phyloP scores from a whole-genome alignment of 495 filamentous ascomycete genomes.

The Tuber borchii region DNA sequence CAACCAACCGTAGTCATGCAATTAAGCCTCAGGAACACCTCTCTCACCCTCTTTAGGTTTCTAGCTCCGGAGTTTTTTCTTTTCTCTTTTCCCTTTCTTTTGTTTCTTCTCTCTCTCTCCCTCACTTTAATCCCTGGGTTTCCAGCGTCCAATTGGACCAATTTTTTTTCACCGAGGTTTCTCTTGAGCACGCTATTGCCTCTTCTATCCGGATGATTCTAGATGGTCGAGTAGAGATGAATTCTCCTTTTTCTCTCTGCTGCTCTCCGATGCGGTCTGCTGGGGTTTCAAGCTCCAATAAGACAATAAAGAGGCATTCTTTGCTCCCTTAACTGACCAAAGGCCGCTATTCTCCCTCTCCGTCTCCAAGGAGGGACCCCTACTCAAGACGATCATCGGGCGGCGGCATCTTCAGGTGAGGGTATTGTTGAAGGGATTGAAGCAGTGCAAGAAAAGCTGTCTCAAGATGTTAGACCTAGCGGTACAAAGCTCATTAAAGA shows the following conservation, averaged over 20 bases:
- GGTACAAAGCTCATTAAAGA: conserved; percentile 73
- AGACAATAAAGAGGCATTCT: conserved; percentile 53
- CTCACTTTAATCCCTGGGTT: not conserved
- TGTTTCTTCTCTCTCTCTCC: not conserved
- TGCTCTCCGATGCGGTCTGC: too few relatives aligned
- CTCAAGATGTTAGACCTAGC: conserved; percentile 45
- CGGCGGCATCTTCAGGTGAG: conserved; percentile 29
- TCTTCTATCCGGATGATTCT: too few relatives aligned
- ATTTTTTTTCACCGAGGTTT: too few relatives aligned
- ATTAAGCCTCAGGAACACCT: conserved; percentile 40
- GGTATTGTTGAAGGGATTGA: conserved; percentile 37
- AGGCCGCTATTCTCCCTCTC: conserved; percentile 16
- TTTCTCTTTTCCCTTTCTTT: conserved; percentile 3
- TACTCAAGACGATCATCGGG: conserved; percentile 28
- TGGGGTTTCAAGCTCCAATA: too few relatives aligned
- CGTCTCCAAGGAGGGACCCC: conserved; percentile 28
- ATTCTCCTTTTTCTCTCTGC: too few relatives aligned
- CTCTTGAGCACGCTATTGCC: too few relatives aligned
- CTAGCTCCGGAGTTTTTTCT: conserved; percentile 8
- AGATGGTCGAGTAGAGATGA: too few relatives aligned
- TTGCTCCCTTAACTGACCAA: conserved; percentile 56
- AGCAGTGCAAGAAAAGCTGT: conserved; percentile 37
- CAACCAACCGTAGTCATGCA: conserved; percentile 40
- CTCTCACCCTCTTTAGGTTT: conserved; percentile 16
- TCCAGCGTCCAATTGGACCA: not conserved